Conservation (phyloP, 2,329 filamentous ascomycete genomes). For the Trichothecium sympodiale region DNA sequence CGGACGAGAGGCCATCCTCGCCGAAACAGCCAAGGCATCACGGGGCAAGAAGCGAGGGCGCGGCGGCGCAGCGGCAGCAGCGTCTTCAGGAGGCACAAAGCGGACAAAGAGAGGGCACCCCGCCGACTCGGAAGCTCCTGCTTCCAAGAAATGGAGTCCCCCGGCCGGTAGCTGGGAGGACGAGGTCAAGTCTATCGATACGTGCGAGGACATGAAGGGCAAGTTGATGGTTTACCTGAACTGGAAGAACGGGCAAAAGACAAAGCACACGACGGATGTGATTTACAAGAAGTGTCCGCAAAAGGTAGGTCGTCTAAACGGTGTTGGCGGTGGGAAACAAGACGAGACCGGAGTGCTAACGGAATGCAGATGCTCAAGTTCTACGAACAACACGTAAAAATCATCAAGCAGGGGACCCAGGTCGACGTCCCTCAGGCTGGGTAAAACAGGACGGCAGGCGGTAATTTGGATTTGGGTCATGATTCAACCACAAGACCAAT, state of each 20-base stretch:
- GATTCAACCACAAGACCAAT: no score
- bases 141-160: constrained; percentile 46
- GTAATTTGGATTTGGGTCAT: no score
- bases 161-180: constrained; percentile 71
- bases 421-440: constrained; percentile 1
- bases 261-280: constrained; percentile 56
- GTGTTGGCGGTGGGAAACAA: no score
- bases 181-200: constrained; percentile 58
- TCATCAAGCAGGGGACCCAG: constrained; percentile 29
- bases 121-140: constrained; percentile 34
- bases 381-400: constrained; percentile 47
- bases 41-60: constrained; percentile 49
- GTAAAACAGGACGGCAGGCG: neutral
- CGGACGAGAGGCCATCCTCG: constrained; percentile 46
- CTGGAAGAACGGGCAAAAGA: constrained; percentile 66
- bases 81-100: constrained; percentile 23
- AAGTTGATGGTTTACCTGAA: constrained; percentile 57
- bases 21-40: constrained; percentile 36
- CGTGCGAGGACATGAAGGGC: constrained; percentile 53
- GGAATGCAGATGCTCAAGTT: constrained; percentile 43
- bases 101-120: constrained; percentile 38
- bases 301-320: constrained; percentile 48
- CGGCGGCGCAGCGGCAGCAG: constrained; percentile 25
- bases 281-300: constrained; percentile 71
- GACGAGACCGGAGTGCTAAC: no score